A percentile compares a stretch with the other conserved stretches of the same genome.
Evolutionary conservation across 192 early-diverging fungal genomes (phyloP).

Genomic region (Coemansia sp.): DNA sequence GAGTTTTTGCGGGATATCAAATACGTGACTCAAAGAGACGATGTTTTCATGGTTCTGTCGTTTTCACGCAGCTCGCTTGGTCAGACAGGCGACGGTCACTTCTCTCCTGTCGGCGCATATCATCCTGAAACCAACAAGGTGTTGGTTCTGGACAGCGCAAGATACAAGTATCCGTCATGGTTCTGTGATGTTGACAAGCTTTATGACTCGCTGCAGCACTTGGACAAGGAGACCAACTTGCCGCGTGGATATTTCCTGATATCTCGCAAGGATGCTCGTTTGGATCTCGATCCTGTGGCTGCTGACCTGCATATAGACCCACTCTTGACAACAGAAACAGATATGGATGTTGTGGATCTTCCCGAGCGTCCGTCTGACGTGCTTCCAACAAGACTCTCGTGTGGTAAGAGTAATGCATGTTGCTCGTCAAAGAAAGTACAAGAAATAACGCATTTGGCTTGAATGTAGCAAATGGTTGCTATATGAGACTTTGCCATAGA

Average conservation of each 20-base stretch:
- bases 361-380: conserved; percentile 36
- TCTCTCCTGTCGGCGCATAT: conserved; percentile 86
- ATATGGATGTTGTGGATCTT: conserved; percentile 23
- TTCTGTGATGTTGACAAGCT: conserved; percentile 71
- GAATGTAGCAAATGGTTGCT: too few species aligned
- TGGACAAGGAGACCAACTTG: conserved; percentile 77
- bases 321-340: neutral
- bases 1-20: conserved; percentile 82
- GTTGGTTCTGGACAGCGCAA: conserved; percentile 84
- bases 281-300: conserved; percentile 11
- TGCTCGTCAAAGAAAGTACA: conserved; percentile 25
- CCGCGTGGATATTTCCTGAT: conserved; percentile 90
- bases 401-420: conserved; percentile 31
- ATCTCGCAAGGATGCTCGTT: conserved; percentile 21
- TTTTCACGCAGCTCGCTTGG: conserved; percentile 74
- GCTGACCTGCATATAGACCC: neutral
- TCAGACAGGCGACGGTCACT: conserved; percentile 95
- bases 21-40: conserved; percentile 64
- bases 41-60: conserved; percentile 84
- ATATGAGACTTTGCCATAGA: too few species aligned
- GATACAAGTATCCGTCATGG: conserved; percentile 92
- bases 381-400: conserved; percentile 33
- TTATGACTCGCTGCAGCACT: conserved; percentile 78
- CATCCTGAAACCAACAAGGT: conserved; percentile 69
- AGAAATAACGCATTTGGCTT: neutral